Percentiles rank a stretch among this genome's conserved stretches.
Conservation (phyloP, 345 rosid species). For the Mercurialis annua region DNA sequence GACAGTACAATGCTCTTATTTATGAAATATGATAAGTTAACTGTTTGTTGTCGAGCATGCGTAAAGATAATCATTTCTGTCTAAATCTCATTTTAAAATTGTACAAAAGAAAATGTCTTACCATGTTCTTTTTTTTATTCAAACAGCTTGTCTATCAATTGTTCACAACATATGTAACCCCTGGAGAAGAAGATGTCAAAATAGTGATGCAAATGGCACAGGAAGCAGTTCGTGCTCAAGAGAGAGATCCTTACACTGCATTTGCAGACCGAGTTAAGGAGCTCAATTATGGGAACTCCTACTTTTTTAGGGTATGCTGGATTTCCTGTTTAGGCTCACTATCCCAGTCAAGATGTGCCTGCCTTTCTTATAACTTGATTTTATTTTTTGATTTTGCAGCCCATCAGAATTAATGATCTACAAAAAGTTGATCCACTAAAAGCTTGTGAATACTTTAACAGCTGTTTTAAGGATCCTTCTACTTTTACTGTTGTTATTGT, state of each 20-base stretch:
- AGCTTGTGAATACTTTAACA: conserved; percentile 84
- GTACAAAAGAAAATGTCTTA: neutral
- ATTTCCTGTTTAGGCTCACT: conserved; percentile 11
- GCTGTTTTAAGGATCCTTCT: conserved; percentile 91
- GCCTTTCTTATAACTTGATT: conserved; percentile 3
- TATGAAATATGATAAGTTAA: neutral
- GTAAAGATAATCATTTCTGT: neutral
- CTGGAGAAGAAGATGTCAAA: conserved; percentile 82
- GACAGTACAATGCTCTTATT: neutral
- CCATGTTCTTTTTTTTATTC: conserved; percentile 9
- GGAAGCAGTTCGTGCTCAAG: conserved; percentile 85
- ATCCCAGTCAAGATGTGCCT: conserved; percentile 6
- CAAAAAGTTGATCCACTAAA: conserved; percentile 72
- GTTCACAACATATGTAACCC: conserved; percentile 67
- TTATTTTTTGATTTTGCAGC: conserved; percentile 49
- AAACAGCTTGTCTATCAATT: conserved; percentile 84
- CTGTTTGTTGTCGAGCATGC: neutral
- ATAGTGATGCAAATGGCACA: conserved; percentile 91
- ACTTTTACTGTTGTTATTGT: conserved; percentile 82
- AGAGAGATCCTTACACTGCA: conserved; percentile 87
- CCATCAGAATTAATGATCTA: conserved; percentile 67
- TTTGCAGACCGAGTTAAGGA: conserved; percentile 79
- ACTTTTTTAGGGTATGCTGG: conserved; percentile 70
- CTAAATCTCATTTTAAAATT: neutral
- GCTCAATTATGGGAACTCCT: conserved; percentile 87